These are phyloP conservation scores for Prunus mira DNA, from an alignment of 306 rosid genomes.

Conservation along the genomic window DNA sequence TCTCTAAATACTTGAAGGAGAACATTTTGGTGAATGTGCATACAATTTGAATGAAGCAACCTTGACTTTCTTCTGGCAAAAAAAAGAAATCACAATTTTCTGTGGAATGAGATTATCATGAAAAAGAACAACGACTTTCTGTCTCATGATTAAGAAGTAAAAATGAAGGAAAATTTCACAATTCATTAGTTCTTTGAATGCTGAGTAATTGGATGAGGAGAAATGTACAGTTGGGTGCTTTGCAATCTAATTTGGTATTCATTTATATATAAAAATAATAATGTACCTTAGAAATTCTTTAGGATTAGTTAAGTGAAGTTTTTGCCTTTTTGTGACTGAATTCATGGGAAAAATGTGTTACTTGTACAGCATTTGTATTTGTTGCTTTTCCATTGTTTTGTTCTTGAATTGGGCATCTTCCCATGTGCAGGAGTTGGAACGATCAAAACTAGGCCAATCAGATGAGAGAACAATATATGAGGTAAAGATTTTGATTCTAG, in stretches of 20 bases:
- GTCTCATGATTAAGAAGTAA: not conserved
- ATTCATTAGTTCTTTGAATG: not conserved
- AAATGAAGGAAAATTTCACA: not conserved
- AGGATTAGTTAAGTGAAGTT: not conserved
- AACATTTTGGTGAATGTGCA: not conserved
- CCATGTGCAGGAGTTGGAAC: constrained; percentile 58
- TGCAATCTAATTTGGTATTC: not conserved
- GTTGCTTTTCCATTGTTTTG: not conserved
- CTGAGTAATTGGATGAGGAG: too few relatives aligned
- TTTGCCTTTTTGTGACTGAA: not conserved
- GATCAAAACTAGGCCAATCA: constrained; percentile 63
- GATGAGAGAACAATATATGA: constrained; percentile 94
- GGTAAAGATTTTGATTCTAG: constrained; percentile 54
- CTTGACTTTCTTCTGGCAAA: not conserved
- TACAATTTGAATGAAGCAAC: not conserved
- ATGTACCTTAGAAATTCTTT: not conserved
- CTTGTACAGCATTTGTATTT: not conserved
- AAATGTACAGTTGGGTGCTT: not conserved
- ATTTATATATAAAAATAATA: not conserved
- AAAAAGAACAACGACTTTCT: not conserved
- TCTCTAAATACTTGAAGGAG: not conserved
- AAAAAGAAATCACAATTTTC: not conserved
- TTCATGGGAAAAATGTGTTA: not conserved
- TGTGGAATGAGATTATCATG: too few relatives aligned
- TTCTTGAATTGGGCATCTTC: constrained; percentile 20